Conservation (phyloP, 2,329 filamentous ascomycete species). For the Colletotrichum coccodes region DNA sequence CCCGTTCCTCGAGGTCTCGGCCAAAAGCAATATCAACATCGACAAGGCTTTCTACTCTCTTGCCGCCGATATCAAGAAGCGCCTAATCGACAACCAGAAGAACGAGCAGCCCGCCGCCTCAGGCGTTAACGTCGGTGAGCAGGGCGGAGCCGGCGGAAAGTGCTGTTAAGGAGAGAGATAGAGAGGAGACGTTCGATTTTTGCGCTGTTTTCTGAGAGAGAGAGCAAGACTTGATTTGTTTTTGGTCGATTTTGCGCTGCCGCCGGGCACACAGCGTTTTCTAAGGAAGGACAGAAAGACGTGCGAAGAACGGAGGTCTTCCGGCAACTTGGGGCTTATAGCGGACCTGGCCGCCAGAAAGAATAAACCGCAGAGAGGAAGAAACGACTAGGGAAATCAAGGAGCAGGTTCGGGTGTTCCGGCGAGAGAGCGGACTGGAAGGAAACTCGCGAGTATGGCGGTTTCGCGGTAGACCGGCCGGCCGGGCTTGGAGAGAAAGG, state of each 20-base stretch:
- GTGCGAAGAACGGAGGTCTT: not conserved
- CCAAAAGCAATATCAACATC: conserved; percentile 99
- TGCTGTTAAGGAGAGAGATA: conserved; percentile 74
- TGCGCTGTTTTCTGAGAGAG: conserved; percentile 2
- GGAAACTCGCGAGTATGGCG: not conserved
- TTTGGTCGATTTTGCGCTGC: conserved; percentile 24
- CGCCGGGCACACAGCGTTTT: conserved; percentile 1
- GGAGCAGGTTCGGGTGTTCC: not conserved
- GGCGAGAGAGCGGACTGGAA: not conserved
- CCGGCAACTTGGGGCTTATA: conserved; percentile 8
- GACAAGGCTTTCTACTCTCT: conserved; percentile 98
- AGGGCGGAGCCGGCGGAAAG: conserved; percentile 70
- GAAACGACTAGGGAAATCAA: not conserved
- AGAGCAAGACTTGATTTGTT: conserved; percentile 13
- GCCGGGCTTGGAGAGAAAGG: conserved; percentile 9
- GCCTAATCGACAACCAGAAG: conserved; percentile 91
- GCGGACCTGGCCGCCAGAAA: not conserved
- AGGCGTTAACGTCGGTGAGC: conserved; percentile 76
- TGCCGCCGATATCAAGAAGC: conserved; percentile 97
- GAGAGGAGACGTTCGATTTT: not conserved
- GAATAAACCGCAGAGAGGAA: conserved; percentile 3
- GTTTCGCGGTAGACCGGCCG: not conserved
- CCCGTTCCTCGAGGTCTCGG: conserved; percentile 97
- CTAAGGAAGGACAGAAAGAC: not conserved
- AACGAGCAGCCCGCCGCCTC: conserved; percentile 68